Evolutionary conservation across 768 basidiomycete species (phyloP).

Genomic region (Tulasnella sp.): DNA sequence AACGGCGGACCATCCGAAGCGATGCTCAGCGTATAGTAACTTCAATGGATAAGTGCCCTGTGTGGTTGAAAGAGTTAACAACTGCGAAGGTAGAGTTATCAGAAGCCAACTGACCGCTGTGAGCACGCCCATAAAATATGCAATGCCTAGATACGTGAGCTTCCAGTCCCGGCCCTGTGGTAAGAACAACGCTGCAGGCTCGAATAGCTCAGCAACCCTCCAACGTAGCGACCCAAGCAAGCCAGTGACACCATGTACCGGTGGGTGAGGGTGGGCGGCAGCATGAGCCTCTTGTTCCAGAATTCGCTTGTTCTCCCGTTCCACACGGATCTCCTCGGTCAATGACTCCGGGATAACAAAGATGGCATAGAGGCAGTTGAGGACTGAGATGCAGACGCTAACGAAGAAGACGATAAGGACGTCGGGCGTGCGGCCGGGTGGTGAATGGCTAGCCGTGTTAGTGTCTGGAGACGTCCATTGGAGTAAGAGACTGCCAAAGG

Average conservation of each 20-base stretch:
- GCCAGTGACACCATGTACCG: conserved; percentile 5
- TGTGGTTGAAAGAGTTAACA: not conserved
- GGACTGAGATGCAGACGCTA: conserved; percentile 31
- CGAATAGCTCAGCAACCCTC: conserved; percentile 37
- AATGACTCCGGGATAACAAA: conserved; percentile 43
- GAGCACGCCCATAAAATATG: conserved; percentile 50
- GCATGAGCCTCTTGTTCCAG: conserved; percentile 24
- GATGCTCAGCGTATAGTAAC: conserved; percentile 63
- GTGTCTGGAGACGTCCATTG: conserved; percentile 32
- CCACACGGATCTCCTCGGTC: conserved; percentile 25
- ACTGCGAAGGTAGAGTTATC: not conserved
- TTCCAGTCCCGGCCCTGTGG: conserved; percentile 50
- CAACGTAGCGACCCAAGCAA: conserved; percentile 24
- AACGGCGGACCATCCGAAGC: conserved; percentile 12
- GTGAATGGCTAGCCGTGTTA: too few relatives aligned
- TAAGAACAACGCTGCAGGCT: conserved; percentile 53
- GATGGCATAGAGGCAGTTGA: conserved; percentile 46
- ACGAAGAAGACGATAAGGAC: conserved; percentile 43
- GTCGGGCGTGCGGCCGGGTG: conserved; percentile 32
- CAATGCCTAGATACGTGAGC: conserved; percentile 52
- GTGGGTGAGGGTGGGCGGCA: not conserved
- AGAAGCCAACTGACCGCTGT: conserved; percentile 39
- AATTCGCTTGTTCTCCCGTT: conserved; percentile 23
- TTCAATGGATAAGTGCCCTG: conserved; percentile 63
- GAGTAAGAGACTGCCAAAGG: conserved; percentile 46